Percentiles rank a stretch among this genome's conserved stretches.
These are phyloP conservation scores for Wickerhamiella siamensis DNA, from an alignment of 805 yeast species.

Conservation along the genomic window DNA sequence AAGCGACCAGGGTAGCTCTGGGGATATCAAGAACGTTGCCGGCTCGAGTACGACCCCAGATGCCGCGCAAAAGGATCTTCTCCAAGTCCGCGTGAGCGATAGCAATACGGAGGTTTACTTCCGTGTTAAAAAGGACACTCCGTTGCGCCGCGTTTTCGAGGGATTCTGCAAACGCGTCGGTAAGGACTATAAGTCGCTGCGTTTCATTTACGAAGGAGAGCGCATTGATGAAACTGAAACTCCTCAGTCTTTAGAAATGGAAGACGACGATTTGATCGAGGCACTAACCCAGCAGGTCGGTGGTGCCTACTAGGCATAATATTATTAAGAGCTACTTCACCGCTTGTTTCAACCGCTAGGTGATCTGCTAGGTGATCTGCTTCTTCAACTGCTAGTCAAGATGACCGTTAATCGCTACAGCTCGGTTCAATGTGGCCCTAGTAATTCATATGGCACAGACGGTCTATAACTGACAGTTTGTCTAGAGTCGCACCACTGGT, in stretches of 20 bases:
- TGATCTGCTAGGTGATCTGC: no score
- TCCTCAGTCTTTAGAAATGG: constrained; percentile 78
- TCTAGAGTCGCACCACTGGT: no score
- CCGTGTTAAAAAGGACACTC: constrained; percentile 87
- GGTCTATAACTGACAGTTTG: no score
- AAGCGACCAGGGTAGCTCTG: neutral
- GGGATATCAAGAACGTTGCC: no score
- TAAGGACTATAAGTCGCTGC: constrained; percentile 61
- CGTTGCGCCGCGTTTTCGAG: constrained; percentile 87
- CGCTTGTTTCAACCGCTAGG: no score
- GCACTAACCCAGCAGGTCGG: constrained; percentile 86
- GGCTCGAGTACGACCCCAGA: no score
- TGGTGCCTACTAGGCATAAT: no score
- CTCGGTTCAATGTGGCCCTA: no score
- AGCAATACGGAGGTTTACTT: constrained; percentile 88
- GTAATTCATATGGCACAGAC: no score
- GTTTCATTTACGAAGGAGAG: constrained; percentile 89
- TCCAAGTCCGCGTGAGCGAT: constrained; percentile 87
- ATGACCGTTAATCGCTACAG: no score
- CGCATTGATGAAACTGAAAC: constrained; percentile 79
- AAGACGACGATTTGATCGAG: constrained; percentile 91
- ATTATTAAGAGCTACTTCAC: no score
- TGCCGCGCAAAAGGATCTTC: constrained; percentile 57
- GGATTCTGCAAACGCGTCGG: constrained; percentile 98
- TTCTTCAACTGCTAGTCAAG: no score